Percentiles rank a stretch among this genome's conserved stretches.
Conservation (phyloP, 371 early-diverging fungal genomes). For the Syncephalastrum monosporum region DNA sequence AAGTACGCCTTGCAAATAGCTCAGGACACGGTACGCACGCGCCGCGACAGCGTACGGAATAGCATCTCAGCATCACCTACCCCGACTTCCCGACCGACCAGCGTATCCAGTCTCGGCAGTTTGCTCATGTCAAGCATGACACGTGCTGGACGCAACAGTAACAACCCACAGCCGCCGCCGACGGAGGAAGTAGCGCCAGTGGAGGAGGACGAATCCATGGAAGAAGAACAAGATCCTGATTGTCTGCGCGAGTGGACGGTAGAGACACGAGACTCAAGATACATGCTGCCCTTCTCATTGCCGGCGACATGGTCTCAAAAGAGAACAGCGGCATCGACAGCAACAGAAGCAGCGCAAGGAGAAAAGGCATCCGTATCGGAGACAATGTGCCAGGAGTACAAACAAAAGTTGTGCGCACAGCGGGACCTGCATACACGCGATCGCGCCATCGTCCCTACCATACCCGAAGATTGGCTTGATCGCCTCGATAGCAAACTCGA, state of each 20-base stretch:
- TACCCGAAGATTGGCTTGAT: conserved; percentile 53
- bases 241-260: conserved; percentile 24
- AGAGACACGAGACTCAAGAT: conserved; percentile 50
- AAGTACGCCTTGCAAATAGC: conserved; percentile 71
- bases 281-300: conserved; percentile 54
- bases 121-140: conserved; percentile 16
- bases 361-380: conserved; percentile 18
- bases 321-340: conserved; percentile 13
- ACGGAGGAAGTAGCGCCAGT: not conserved
- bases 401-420: conserved; percentile 29
- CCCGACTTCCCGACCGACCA: conserved; percentile 21
- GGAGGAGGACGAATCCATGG: conserved; percentile 2
- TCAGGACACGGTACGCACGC: conserved; percentile 54
- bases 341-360: conserved; percentile 4
- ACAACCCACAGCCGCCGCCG: conserved; percentile 6
- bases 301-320: conserved; percentile 29
- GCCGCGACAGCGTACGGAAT: conserved; percentile 13
- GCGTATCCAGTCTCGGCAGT: conserved; percentile 38
- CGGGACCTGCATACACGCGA: conserved; percentile 26
- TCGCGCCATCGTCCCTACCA: conserved; percentile 35
- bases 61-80: not conserved
- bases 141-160: conserved; percentile 1
- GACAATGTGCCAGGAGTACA: conserved; percentile 28
- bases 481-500: conserved; percentile 30
- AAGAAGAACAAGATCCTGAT: conserved; percentile 20